These are phyloP conservation scores for Auriscalpium microsporum DNA, from an alignment of 768 basidiomycete species.

Conservation along the genomic window DNA sequence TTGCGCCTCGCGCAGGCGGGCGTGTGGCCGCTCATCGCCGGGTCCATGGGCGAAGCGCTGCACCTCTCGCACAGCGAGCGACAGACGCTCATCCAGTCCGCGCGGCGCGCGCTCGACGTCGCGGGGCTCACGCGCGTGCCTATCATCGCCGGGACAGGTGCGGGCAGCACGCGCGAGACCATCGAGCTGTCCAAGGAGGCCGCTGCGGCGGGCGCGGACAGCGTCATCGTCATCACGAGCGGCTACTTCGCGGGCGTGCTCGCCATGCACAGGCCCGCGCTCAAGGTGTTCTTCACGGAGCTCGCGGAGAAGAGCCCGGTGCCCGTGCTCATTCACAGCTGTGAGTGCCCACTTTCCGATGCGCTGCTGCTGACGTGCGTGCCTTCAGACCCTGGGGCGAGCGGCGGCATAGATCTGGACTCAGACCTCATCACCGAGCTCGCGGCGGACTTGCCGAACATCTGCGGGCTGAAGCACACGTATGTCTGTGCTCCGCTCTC, in stretches of 20 bases:
- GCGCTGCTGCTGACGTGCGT: neutral
- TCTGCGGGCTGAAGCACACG: slow-evolving; percentile 86
- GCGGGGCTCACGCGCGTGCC: slow-evolving; percentile 52
- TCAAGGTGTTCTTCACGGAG: slow-evolving; percentile 74
- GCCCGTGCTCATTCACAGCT: slow-evolving; percentile 85
- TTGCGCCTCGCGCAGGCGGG: too few relatives aligned
- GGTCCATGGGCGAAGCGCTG: too few relatives aligned
- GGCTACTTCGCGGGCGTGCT: slow-evolving; percentile 83
- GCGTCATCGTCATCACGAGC: slow-evolving; percentile 74
- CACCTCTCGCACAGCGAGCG: too few relatives aligned
- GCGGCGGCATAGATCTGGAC: slow-evolving; percentile 86
- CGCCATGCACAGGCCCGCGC: slow-evolving; percentile 47
- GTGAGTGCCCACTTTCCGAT: slow-evolving; percentile 33
- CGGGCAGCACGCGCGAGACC: slow-evolving; percentile 77
- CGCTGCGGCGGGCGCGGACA: slow-evolving; percentile 80
- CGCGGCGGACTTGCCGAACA: slow-evolving; percentile 66
- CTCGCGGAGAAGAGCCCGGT: slow-evolving; percentile 75
- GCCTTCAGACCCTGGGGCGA: slow-evolving; percentile 67
- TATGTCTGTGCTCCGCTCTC: slow-evolving; percentile 30
- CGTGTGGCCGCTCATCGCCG: too few relatives aligned
- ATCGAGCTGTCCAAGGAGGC: slow-evolving; percentile 68
- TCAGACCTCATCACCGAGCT: slow-evolving; percentile 81
- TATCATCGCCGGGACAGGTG: slow-evolving; percentile 76
- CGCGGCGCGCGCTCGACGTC: slow-evolving; percentile 63
- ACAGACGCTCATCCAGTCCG: too few relatives aligned